These are phyloP conservation scores for Inonotus obliquus DNA, from an alignment of 1,284 basidiomycete genomes.

Conservation along the genomic window DNA sequence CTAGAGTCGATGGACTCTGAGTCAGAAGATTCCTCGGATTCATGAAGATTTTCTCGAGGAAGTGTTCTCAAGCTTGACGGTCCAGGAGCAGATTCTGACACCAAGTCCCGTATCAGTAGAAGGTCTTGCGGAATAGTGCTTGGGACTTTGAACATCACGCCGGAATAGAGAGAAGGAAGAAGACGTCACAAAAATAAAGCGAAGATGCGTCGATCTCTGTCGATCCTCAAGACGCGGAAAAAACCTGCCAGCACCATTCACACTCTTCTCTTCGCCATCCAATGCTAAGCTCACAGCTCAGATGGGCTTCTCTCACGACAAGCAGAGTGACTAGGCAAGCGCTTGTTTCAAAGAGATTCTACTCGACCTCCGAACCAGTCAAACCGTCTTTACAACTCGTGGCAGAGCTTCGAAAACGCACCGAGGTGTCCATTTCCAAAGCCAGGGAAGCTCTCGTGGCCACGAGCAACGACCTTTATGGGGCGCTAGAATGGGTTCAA, in stretches of 20 bases:
- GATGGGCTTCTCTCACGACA: background rate
- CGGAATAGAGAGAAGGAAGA: background rate
- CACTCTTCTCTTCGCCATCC: background rate
- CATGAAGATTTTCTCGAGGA: constrained; percentile 7
- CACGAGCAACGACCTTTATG: constrained; percentile 69
- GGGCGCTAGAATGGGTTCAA: constrained; percentile 79
- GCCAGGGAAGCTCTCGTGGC: constrained; percentile 84
- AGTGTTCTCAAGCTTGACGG: constrained; percentile 3
- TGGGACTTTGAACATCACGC: constrained; percentile 49
- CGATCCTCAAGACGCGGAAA: background rate
- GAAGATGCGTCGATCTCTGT: background rate
- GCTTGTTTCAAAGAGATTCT: constrained; percentile 26
- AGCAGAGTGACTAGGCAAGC: background rate
- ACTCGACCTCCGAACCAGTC: constrained; percentile 34
- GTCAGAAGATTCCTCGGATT: background rate
- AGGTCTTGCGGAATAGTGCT: constrained; percentile 64
- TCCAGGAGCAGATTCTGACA: constrained; percentile 35
- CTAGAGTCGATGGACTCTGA: constrained; percentile 33
- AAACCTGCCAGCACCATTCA: background rate
- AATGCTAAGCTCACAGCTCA: constrained; percentile 15
- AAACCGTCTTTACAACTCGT: constrained; percentile 71
- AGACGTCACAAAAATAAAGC: background rate
- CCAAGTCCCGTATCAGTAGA: constrained; percentile 61
- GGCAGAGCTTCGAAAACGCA: constrained; percentile 79
- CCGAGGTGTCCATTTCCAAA: constrained; percentile 80